These are phyloP conservation scores for Globisporangium polare DNA, from an alignment of 352 stramenopile species.

Conservation along the genomic window DNA sequence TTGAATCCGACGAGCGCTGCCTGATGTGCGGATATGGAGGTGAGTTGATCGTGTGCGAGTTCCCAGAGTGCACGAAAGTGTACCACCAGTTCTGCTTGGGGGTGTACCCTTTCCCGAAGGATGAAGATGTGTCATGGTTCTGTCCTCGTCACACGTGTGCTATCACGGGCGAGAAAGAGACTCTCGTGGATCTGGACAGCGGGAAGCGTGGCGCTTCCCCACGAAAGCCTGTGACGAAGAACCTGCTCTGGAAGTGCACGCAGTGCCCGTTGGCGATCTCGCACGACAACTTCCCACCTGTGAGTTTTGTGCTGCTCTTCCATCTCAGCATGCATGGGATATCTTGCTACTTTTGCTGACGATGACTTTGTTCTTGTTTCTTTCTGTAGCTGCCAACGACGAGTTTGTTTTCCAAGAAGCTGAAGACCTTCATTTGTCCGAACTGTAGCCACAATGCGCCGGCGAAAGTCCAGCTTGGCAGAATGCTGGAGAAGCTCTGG, in stretches of 20 bases:
- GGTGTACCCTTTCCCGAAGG: conserved; percentile 70
- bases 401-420: conserved; percentile 65
- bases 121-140: conserved; percentile 78
- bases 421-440: conserved; percentile 62
- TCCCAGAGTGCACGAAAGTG: conserved; percentile 75
- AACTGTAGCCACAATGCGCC: conserved; percentile 58
- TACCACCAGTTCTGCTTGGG: conserved; percentile 87
- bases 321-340: conserved; percentile 7
- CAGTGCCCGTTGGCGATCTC: conserved; percentile 67
- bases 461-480: conserved; percentile 66
- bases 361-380: conserved; percentile 1
- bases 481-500: conserved; percentile 80
- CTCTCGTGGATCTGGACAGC: conserved; percentile 35
- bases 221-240: conserved; percentile 44
- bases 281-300: conserved; percentile 50
- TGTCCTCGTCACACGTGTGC: conserved; percentile 78
- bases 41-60: conserved; percentile 83
- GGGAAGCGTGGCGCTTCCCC: conserved; percentile 37
- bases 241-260: conserved; percentile 80
- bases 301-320: conserved; percentile 18
- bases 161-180: conserved; percentile 55
- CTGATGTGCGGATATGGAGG: conserved; percentile 77
- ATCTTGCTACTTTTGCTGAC: conserved; percentile 1
- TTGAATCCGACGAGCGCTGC: conserved; percentile 75
- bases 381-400: conserved; percentile 43